Base-by-base conservation (phyloP, 345 rosid genomes). In the Bruguiera parviflora region DNA sequence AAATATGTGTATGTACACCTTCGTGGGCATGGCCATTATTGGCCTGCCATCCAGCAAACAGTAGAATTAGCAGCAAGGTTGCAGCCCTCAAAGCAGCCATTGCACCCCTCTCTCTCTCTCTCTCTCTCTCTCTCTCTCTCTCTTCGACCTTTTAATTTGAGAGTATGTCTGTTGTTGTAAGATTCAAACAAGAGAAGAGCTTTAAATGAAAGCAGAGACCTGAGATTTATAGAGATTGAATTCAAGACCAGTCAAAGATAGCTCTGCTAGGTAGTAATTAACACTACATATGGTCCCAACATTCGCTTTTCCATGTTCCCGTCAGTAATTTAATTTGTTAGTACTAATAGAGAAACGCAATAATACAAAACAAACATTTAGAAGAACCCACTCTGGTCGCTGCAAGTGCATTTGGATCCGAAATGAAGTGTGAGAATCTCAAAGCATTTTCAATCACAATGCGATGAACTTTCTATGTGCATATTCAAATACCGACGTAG, bases 331-430 rank as follows among this genome's bases (percentile, higher is more conserved):
- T 64, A 58, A 53, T 53, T 73, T 3, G 6, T 47, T 57, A 53
- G 21, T 77, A 53, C 82, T 72, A n/a, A 21, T 53, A 21, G 10
- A 53, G 10, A 53, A 53, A 53, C 22, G 4, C 57, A 37, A 19
- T 20, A 22, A n/a, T 20, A 77, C 43, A 37, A 37, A 37, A 8
- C 11, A 37, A 37, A 37, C 11, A 37, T 37, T 37, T 8, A 37
- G 25, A 79, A 82, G 69, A 61, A 37, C 10, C 43, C 43, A 13
- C 52, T 82, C 74, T 84, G 70, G 81, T 78, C 82, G 69, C 73
- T 79, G 73, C 82, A 80, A 80, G 85, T 82, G 83, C 75, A 15
- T 60, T 59, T 37, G 65, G 55, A 71, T 24, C 53, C 49, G 61
- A n/a, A 21, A 33, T 7, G 1, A 7, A 63, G 32, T 52, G 37